Base-by-base conservation (phyloP, 2,329 filamentous ascomycete genomes). In the Nemania sp. region DNA sequence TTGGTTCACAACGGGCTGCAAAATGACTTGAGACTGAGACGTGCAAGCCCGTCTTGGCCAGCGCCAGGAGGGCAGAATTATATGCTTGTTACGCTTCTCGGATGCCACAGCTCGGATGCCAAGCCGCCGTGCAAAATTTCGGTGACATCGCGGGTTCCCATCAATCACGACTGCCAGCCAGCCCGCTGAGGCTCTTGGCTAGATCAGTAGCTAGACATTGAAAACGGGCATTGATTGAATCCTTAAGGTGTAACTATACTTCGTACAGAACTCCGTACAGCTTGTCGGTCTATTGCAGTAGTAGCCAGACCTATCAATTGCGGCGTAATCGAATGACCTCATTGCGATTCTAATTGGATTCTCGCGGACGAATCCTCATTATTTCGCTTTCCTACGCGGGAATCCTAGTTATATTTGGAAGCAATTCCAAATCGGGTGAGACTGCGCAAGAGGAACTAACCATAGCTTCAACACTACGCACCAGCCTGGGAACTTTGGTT, bases 351-450 rank as follows among this genome's bases (percentile, higher is more conserved):
- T 11, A n/a, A 20, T 28, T n/a, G 12, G 24, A 33, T 30, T 23
- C 12, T 41, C 23, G 24, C 26, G 26, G 6, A n/a, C 44, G 31
- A 19, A 14, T 33, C 20, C 14, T 19, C 1, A 12, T 28, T 8
- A 15, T 12, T 12, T n/a, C 12, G 28, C 9, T 12, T 34, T 34
- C 24, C 14, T 17, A 31, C 22, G 34, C 14, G 37, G 17, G 24
- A 34, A 28, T 14, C 40, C 17, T 36, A 45, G 56, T 43, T 59
- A 59, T 56, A 56, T 59, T 53, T 59, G 49, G 56, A 56, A 59
- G 30, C 43, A 44, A 44, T 52, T 49, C 36, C 44, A 44, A 58
- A 56, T 52, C 22, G 5, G 40, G 36, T 28, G 26, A n/a, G n/a
- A n/a, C n/a, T n/a, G n/a, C n/a, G n/a, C n/a, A n/a, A n/a, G n/a